These are phyloP conservation scores for Leishmania guyanensis DNA, from an alignment of 208 protist species.

Conservation along the genomic window DNA sequence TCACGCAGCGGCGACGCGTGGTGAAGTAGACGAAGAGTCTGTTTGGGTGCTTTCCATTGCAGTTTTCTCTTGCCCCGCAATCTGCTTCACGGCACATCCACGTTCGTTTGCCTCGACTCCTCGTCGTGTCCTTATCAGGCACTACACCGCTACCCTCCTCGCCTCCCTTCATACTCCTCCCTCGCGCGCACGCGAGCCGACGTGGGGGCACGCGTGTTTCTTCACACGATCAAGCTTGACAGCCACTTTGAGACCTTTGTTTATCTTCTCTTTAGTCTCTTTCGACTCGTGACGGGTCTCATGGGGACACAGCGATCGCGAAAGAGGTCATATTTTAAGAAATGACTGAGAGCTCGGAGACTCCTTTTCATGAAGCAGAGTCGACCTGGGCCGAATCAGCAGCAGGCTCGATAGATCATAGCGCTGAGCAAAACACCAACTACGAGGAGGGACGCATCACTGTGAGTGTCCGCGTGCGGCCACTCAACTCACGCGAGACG, in stretches of 20 bases:
- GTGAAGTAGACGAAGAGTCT: neutral
- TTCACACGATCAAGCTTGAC: neutral
- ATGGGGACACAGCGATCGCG: neutral
- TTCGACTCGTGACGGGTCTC: neutral
- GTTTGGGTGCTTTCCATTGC: neutral
- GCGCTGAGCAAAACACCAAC: neutral
- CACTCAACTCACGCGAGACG: slow-evolving; percentile 59
- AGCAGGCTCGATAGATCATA: neutral
- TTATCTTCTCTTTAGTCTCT: neutral
- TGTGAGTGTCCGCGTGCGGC: slow-evolving; percentile 77
- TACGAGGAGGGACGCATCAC: slow-evolving; percentile 77
- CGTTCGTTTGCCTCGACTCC: too few relatives aligned
- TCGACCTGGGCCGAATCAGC: neutral
- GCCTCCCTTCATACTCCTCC: neutral
- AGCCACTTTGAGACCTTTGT: neutral
- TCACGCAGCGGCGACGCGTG: neutral
- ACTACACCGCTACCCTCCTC: neutral
- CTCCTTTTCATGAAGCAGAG: neutral
- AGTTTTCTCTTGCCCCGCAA: neutral
- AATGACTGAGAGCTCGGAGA: neutral
- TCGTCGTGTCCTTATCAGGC: too few relatives aligned
- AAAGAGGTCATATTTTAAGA: neutral
- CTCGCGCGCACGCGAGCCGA: neutral
- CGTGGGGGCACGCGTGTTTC: neutral
- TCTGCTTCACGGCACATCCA: too few relatives aligned